Conservation (phyloP, 2,329 filamentous ascomycete species). For the Pseudogymnoascus sp. region DNA sequence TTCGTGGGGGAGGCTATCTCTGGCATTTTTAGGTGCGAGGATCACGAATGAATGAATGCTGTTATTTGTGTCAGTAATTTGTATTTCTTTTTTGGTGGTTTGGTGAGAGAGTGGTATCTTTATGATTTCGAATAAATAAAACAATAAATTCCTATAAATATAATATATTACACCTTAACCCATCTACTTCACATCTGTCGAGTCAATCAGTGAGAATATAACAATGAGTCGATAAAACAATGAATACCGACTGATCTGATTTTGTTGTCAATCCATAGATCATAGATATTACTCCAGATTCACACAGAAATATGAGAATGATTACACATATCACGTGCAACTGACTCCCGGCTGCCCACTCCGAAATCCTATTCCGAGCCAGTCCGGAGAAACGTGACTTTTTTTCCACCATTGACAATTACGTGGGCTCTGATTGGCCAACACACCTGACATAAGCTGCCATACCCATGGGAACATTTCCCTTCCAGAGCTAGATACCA, state of each 20-base stretch:
- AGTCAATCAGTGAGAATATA: background rate
- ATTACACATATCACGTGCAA: background rate
- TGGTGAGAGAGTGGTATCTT: background rate
- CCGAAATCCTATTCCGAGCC: background rate
- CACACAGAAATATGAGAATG: background rate
- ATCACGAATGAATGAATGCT: background rate
- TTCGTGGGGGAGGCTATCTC: background rate
- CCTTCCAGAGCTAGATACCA: conserved; percentile 7
- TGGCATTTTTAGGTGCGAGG: conserved; percentile 3
- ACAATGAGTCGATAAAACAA: background rate
- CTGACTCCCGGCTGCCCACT: background rate
- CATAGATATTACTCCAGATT: background rate
- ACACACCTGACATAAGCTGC: conserved; percentile 1
- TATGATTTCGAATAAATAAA: background rate
- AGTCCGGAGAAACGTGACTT: conserved; percentile 7
- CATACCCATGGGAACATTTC: conserved; percentile 1
- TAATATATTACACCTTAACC: background rate
- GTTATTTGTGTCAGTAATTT: background rate
- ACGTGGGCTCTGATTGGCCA: background rate
- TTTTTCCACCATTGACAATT: conserved; percentile 7
- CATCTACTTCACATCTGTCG: background rate
- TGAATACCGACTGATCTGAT: background rate
- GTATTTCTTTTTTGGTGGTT: background rate
- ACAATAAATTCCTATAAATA: background rate
- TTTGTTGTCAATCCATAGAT: background rate